A percentile compares a stretch with the other conserved stretches of the same genome.
phyloP scores from a whole-genome alignment of 2,329 filamentous ascomycete species.

The Aspergillus ustus region DNA sequence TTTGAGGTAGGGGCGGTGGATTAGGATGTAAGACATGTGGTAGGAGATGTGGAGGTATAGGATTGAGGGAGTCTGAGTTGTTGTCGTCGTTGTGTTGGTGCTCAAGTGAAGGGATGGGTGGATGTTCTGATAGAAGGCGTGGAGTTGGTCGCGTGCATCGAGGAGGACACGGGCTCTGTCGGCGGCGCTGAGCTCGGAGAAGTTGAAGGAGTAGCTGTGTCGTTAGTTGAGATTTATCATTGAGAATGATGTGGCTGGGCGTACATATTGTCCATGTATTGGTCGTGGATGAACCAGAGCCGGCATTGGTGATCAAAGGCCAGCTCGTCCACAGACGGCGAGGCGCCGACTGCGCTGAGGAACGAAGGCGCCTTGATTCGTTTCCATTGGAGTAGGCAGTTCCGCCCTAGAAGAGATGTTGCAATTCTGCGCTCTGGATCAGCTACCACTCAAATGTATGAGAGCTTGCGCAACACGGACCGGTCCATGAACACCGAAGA shows the following conservation, averaged over 20 bases:
- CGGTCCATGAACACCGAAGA: constrained; percentile 10
- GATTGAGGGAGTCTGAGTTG: neutral
- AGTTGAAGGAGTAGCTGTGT: too few relatives aligned
- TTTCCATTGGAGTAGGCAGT: neutral
- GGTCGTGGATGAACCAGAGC: constrained; percentile 10
- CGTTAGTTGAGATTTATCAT: too few relatives aligned
- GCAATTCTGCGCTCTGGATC: too few relatives aligned
- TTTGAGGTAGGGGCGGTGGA: constrained; percentile 4
- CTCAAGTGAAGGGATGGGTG: too few relatives aligned
- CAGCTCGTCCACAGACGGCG: neutral
- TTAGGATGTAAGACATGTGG: constrained; percentile 5
- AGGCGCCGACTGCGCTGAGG: neutral
- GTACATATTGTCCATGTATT: constrained; percentile 8
- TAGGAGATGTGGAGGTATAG: constrained; percentile 7
- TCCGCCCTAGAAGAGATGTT: too few relatives aligned
- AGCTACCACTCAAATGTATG: too few relatives aligned
- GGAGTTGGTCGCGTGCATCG: neutral
- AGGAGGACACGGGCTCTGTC: neutral
- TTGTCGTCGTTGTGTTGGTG: neutral
- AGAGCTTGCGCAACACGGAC: neutral
- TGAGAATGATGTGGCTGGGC: neutral
- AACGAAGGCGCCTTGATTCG: neutral
- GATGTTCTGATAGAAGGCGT: neutral
- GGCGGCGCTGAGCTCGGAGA: too few relatives aligned
- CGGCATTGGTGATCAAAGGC: constrained; percentile 11